Conservation (phyloP, 495 filamentous ascomycete genomes). For the Xanthoparmelia taractica region DNA sequence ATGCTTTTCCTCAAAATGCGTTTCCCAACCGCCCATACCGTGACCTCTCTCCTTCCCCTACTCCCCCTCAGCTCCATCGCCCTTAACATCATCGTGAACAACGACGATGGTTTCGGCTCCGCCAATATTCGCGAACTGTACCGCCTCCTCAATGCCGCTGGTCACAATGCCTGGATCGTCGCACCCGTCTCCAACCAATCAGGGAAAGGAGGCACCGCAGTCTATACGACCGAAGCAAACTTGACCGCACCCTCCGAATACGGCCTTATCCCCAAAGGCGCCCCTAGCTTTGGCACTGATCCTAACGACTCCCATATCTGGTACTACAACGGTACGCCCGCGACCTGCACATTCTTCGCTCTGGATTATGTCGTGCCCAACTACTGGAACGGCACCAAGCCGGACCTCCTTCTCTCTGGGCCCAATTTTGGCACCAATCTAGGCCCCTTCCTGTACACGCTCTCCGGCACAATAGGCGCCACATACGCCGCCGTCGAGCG, state of each 20-base stretch:
- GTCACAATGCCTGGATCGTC: constrained; percentile 36
- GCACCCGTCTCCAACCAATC: constrained; percentile 28
- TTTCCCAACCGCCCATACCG: background rate
- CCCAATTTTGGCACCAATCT: constrained; percentile 37
- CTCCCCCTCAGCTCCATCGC: constrained; percentile 6
- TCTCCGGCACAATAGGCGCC: constrained; percentile 35
- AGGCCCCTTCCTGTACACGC: constrained; percentile 34
- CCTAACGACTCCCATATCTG: constrained; percentile 38
- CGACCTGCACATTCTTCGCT: constrained; percentile 34
- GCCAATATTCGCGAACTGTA: constrained; percentile 40
- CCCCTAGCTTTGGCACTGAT: constrained; percentile 33
- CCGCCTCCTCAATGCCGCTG: constrained; percentile 30
- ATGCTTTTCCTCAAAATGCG: background rate
- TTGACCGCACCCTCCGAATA: constrained; percentile 26
- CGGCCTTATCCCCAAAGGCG: constrained; percentile 27
- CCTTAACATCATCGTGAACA: constrained; percentile 43
- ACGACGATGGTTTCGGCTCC: constrained; percentile 39
- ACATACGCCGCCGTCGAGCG: constrained; percentile 35
- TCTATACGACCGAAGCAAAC: constrained; percentile 29
- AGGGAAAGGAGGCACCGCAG: constrained; percentile 25
- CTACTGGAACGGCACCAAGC: constrained; percentile 32
- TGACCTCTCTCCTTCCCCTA: background rate
- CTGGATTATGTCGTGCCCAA: constrained; percentile 46
- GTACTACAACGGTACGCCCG: constrained; percentile 43
- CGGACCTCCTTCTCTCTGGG: constrained; percentile 37